Percentiles rank a stretch among this genome's conserved stretches.
phyloP scores from a whole-genome alignment of 768 basidiomycete genomes.

The Mycena galopus region DNA sequence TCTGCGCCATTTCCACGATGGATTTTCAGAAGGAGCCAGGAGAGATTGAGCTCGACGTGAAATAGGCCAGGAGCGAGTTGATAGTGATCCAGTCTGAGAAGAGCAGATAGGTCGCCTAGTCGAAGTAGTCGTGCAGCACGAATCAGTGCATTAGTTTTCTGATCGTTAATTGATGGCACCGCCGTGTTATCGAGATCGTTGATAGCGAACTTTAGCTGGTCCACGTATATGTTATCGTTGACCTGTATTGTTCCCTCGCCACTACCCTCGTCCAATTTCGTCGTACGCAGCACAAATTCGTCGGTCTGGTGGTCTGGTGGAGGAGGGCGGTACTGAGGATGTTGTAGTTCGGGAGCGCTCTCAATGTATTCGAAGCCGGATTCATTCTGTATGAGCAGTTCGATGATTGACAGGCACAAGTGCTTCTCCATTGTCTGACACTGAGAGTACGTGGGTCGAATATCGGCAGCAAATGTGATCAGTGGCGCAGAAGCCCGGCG shows the following conservation, averaged over 20 bases:
- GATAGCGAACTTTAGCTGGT: constrained; percentile 24
- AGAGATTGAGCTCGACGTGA: constrained; percentile 38
- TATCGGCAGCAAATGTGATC: constrained; percentile 8
- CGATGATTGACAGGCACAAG: background rate
- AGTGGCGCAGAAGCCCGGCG: background rate
- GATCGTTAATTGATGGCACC: constrained; percentile 18
- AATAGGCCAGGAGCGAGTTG: constrained; percentile 37
- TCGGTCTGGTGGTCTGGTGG: constrained; percentile 10
- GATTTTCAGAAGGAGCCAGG: constrained; percentile 28
- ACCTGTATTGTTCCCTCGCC: constrained; percentile 22
- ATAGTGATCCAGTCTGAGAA: constrained; percentile 21
- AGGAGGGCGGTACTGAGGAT: constrained; percentile 11
- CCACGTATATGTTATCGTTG: constrained; percentile 28
- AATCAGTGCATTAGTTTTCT: constrained; percentile 26
- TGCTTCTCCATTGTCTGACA: background rate
- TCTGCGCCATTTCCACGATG: constrained; percentile 25
- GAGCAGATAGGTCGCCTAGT: constrained; percentile 15
- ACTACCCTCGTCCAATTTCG: constrained; percentile 28
- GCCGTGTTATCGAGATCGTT: constrained; percentile 16
- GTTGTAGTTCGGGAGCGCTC: background rate
- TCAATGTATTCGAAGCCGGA: background rate
- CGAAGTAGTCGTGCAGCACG: constrained; percentile 19
- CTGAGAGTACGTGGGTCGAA: background rate
- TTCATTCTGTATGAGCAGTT: background rate
- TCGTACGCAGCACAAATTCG: constrained; percentile 24